These are phyloP conservation scores for Boletales sp. DNA, from an alignment of 768 basidiomycete genomes.

Conservation along the genomic window DNA sequence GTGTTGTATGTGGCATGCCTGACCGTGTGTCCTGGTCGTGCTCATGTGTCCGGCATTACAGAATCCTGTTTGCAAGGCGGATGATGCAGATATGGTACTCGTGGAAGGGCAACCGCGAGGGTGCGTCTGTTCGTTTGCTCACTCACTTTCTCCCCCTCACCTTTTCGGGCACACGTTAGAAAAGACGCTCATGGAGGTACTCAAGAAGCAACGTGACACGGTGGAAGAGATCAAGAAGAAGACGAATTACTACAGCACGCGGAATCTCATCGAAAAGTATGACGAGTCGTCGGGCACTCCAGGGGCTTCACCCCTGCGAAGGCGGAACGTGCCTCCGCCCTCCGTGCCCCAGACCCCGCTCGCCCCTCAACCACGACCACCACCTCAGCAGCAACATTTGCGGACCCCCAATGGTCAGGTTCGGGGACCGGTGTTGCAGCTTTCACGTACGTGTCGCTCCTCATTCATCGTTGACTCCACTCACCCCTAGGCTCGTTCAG, in stretches of 20 bases:
- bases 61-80: constrained; percentile 72
- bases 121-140: constrained; percentile 34
- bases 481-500: constrained; percentile 23
- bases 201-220: constrained; percentile 77
- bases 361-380: constrained; percentile 24
- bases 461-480: neutral
- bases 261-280: constrained; percentile 85
- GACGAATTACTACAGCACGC: constrained; percentile 92
- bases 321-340: constrained; percentile 33
- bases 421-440: constrained; percentile 31
- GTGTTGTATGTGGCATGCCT: constrained; percentile 56
- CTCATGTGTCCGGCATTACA: constrained; percentile 17
- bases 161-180: constrained; percentile 46
- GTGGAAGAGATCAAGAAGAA: constrained; percentile 97
- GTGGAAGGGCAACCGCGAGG: constrained; percentile 76
- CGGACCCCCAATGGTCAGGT: constrained; percentile 22
- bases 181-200: constrained; percentile 66
- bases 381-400: constrained; percentile 8
- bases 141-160: neutral
- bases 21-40: constrained; percentile 3
- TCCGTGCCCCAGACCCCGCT: constrained; percentile 29
- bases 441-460: constrained; percentile 35
- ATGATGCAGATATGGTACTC: constrained; percentile 85
- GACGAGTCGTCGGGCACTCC: constrained; percentile 52
- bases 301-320: constrained; percentile 39